Conservation (phyloP, 805 yeast genomes). For the Wickerhamiella alocasiicola region DNA sequence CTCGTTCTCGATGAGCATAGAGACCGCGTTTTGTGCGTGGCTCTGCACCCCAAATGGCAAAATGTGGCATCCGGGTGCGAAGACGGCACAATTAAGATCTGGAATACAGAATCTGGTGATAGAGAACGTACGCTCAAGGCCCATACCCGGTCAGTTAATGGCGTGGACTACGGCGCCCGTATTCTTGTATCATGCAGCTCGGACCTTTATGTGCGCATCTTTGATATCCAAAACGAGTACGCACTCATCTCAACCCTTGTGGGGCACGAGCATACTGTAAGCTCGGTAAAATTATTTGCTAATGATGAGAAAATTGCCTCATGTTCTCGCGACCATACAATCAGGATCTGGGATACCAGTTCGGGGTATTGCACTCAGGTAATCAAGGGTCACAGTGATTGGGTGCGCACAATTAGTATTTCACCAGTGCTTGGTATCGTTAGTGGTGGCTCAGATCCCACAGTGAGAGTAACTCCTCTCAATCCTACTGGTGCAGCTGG, state of each 20-base stretch:
- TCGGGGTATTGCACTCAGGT: slow-evolving; percentile 57
- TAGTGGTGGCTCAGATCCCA: slow-evolving; percentile 17
- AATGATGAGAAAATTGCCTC: slow-evolving; percentile 40
- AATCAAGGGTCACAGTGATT: slow-evolving; percentile 71
- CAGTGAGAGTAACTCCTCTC: slow-evolving; percentile 8
- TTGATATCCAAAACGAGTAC: slow-evolving; percentile 35
- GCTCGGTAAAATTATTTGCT: slow-evolving; percentile 34
- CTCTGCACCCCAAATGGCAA: slow-evolving; percentile 67
- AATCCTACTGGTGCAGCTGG: slow-evolving; percentile 36
- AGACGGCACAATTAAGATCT: slow-evolving; percentile 59
- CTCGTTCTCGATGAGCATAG: slow-evolving; percentile 41
- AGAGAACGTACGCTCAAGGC: slow-evolving; percentile 58
- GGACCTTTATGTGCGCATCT: slow-evolving; percentile 49
- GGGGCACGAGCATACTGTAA: slow-evolving; percentile 84
- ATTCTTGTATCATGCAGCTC: slow-evolving; percentile 39
- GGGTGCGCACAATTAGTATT: slow-evolving; percentile 61
- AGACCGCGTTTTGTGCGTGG: slow-evolving; percentile 46
- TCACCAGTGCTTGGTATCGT: slow-evolving; percentile 11
- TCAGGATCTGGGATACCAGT: slow-evolving; percentile 61
- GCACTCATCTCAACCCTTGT: slow-evolving; percentile 48
- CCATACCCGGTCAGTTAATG: slow-evolving; percentile 59
- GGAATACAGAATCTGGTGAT: slow-evolving; percentile 55
- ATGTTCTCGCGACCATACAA: slow-evolving; percentile 85
- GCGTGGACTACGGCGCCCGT: slow-evolving; percentile 43
- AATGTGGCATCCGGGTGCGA: slow-evolving; percentile 51